Base-by-base conservation (phyloP, 2,329 filamentous ascomycete species). In the Cadophora sp. region DNA sequence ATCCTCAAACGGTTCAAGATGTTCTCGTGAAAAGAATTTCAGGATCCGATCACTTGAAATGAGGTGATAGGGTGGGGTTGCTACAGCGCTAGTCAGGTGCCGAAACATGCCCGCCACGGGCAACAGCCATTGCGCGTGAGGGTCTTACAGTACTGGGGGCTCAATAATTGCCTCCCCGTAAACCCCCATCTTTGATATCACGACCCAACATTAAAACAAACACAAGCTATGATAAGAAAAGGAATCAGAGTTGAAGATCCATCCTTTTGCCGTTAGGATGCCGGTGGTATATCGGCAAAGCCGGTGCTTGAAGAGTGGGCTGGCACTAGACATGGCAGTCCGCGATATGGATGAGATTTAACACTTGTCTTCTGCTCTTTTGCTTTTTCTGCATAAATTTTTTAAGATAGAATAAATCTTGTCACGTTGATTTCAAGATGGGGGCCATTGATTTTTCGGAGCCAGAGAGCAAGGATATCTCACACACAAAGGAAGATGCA, bases 181-280 rank as follows among this genome's bases (percentile, higher is more conserved):
- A 24, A 20, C 58, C 58, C 58, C 58, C 58, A 60, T 60, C 58
- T 60, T 60, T 60, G 58, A 43, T 16, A n/a, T 45, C 36, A 11
- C 20, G 20, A 59, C 20, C 41, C 41, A 30, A 20, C 16, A 48
- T 27, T 14, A 27, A 27, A 33, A 30, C 45, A 48, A 33, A 11
- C 47, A 14, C 22, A 48, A 47, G 41, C 18, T 48, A 48, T 27
- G 58, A 60, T 47, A 60, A 60, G 39, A 60, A 58, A 58, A 48
- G 20, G 20, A 60, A 30, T 20, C 33, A 20, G 20, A 13, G 36
- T 20, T 13, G 58, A 48, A 47, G 58, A 48, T 60, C 58, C 58
- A 13, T 20, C n/a, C 3, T 5, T 27, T 45, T 20, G 22, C 41
- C 20, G 39, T 22, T 20, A 59, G 6, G 39, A 45, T 30, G 22